Evolutionary conservation across 208 protist species (phyloP).

Genomic region (Angomonas ambiguus): DNA sequence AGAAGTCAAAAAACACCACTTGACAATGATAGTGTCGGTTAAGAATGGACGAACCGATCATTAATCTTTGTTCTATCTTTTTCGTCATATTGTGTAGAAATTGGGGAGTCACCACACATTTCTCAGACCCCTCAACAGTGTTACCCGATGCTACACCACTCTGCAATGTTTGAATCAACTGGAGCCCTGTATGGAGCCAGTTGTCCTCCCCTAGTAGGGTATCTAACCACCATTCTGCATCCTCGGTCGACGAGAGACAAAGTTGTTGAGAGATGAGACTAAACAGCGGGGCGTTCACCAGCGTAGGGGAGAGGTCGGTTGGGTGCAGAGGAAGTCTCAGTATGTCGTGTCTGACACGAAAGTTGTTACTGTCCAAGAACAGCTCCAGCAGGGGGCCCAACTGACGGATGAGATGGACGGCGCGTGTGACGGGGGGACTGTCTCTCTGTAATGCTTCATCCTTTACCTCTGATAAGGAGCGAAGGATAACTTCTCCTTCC

Average conservation of each 20-base stretch:
- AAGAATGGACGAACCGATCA: no score
- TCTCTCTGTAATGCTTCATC: background rate
- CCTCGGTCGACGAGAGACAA: background rate
- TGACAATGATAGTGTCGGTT: no score
- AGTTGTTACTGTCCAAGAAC: background rate
- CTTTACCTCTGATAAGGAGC: background rate
- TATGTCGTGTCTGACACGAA: background rate
- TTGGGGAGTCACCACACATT: no score
- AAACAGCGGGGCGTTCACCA: background rate
- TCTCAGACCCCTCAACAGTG: background rate
- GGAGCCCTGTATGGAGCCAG: background rate
- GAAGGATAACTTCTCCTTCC: no score
- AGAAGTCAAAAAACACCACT: no score
- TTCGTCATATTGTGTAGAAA: no score
- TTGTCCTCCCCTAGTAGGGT: background rate
- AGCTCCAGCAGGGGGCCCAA: background rate
- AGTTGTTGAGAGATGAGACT: background rate
- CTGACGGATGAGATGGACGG: background rate
- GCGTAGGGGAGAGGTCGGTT: background rate
- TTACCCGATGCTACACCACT: background rate
- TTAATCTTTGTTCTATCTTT: no score
- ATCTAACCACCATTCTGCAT: background rate
- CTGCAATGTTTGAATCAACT: background rate
- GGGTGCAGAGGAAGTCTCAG: no score
- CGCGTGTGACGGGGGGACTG: background rate